These are phyloP conservation scores for Cryptosporidium felis DNA, from an alignment of 169 alveolate species.

Conservation along the genomic window DNA sequence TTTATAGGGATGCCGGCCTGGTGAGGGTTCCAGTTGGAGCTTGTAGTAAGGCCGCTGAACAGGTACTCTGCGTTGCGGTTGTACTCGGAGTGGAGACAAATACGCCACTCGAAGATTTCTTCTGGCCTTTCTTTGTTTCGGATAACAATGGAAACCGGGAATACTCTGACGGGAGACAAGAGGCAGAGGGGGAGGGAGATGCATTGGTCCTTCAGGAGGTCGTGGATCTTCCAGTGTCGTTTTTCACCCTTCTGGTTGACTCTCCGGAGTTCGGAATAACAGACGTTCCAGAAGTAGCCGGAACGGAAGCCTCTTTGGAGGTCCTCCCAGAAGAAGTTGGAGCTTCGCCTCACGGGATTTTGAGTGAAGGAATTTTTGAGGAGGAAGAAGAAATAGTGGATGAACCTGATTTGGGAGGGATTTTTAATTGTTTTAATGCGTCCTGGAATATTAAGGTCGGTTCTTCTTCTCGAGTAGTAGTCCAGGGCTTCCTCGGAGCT, in stretches of 20 bases:
- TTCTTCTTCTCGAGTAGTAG: constrained; percentile 76
- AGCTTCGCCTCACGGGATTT: not conserved
- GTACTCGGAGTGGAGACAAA: constrained; percentile 50
- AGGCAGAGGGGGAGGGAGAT: constrained; percentile 35
- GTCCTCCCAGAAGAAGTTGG: constrained; percentile 60
- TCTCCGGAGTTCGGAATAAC: constrained; percentile 18
- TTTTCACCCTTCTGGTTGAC: constrained; percentile 41
- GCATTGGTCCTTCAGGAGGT: constrained; percentile 7
- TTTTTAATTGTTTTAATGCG: constrained; percentile 50
- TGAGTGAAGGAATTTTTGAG: constrained; percentile 30
- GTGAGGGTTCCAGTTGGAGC: constrained; percentile 10
- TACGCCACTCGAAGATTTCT: constrained; percentile 36
- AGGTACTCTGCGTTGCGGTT: constrained; percentile 42
- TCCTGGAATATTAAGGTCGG: constrained; percentile 61
- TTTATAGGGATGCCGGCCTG: not conserved
- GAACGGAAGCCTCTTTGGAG: constrained; percentile 59
- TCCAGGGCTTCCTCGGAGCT: constrained; percentile 76
- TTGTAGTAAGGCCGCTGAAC: constrained; percentile 3
- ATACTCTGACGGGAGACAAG: not conserved
- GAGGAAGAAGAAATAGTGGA: constrained; percentile 42
- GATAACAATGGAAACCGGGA: constrained; percentile 17
- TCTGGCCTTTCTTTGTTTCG: not conserved
- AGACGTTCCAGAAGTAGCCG: constrained; percentile 42
- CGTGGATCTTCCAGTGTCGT: constrained; percentile 36
- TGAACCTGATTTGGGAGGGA: constrained; percentile 64